Percentiles rank a stretch among this genome's conserved stretches.
phyloP scores from a whole-genome alignment of 1,284 basidiomycete species.

The Veloporphyrellus conicus region DNA sequence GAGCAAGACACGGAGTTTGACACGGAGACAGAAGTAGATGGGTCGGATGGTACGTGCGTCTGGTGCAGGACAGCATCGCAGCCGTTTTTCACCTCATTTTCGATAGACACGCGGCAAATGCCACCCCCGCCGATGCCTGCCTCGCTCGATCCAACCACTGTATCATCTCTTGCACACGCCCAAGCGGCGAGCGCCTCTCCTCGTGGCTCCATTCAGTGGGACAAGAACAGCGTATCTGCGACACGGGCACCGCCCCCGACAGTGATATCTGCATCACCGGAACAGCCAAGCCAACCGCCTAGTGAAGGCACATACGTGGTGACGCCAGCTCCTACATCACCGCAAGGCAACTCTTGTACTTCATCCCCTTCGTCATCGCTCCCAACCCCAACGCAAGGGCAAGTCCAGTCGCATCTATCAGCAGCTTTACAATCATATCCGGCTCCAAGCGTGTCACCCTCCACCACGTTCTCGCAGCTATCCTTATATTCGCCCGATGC shows the following conservation, averaged over 20 bases:
- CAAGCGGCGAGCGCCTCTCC: slow-evolving; percentile 17
- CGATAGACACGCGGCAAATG: slow-evolving; percentile 37
- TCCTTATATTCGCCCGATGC: slow-evolving; percentile 33
- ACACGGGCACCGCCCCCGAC: slow-evolving; percentile 11
- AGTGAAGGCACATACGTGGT: slow-evolving; percentile 1
- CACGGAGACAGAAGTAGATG: slow-evolving; percentile 32
- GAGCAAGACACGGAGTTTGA: slow-evolving; percentile 33
- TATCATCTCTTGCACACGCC: slow-evolving; percentile 29
- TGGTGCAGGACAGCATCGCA: slow-evolving; percentile 7
- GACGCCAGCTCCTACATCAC: background rate
- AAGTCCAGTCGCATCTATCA: background rate
- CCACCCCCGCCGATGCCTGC: slow-evolving; percentile 47
- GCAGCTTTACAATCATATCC: background rate
- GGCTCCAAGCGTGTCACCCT: slow-evolving; percentile 32
- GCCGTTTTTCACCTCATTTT: slow-evolving; percentile 3
- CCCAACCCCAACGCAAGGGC: slow-evolving; percentile 1
- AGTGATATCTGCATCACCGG: slow-evolving; percentile 1
- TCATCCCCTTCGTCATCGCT: slow-evolving; percentile 8
- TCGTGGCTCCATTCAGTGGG: slow-evolving; percentile 14
- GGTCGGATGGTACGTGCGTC: slow-evolving; percentile 27
- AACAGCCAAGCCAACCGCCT: slow-evolving; percentile 6
- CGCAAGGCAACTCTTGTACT: background rate
- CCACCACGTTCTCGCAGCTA: slow-evolving; percentile 38
- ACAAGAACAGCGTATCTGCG: slow-evolving; percentile 12
- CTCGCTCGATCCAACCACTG: slow-evolving; percentile 36